Base-by-base conservation (phyloP, 805 yeast species). In the Candida orba region DNA sequence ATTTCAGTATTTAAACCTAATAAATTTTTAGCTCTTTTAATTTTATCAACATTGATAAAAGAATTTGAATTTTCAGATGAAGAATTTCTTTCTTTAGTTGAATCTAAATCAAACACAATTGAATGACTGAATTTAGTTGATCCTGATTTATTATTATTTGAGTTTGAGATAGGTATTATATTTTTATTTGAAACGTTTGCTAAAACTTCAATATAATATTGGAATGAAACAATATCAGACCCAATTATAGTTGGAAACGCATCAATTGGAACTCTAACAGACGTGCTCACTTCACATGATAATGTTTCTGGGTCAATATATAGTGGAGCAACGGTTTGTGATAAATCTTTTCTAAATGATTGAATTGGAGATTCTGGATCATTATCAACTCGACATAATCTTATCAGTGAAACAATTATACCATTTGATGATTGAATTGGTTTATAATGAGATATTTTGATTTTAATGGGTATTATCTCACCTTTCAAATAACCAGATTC, bases 211-310 rank as follows among this genome's bases (percentile, higher is more conserved):
- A 89, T 66, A 57, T 83, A 85, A 59, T 90, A 89, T 57, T 85
- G 91, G 61, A 89, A 89, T 3, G 88, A 73, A 8, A 88, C 87
- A 39, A 81, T 64, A 2, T 78, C 78, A 41, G 85, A 76, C 1
- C 84, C 84, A 15, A 76, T 71, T 13, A 87, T 84, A 0, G 95
- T 85, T 1, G 96, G 95, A 58, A 89, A 87, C 1, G 85, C 80
- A 53, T 89, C 96, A 1, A 84, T 76, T 0, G 97, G 96, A 0
- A 89, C 80, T 48, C 80, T 69, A 18, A 89, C 62, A 34, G 76
- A 73, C 0, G 90, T 77, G 29, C 75, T 76, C 9, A 82, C 69
- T 30, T 76, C 80, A 34, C 80, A 71, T 15, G 70, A 63, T 34
- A 78, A 66, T 1, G 83, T 72, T 13, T 57, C 66, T 1, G 90